Conservation (phyloP, 345 rosid genomes). For the Eucalyptus shirleyi region DNA sequence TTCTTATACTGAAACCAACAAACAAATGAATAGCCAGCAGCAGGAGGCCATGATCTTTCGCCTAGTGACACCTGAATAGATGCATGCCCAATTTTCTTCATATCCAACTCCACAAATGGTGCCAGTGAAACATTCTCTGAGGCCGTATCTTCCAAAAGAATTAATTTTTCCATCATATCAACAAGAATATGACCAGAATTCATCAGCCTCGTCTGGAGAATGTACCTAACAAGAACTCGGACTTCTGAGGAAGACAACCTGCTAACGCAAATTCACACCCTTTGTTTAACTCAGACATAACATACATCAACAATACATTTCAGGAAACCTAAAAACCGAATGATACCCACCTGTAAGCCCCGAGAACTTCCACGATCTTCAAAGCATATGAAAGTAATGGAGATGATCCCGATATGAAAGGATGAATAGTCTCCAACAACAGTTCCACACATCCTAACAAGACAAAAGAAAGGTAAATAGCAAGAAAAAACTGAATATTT, state of each 20-base stretch:
- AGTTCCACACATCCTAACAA: conserved; percentile 86
- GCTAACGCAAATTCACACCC: conserved; percentile 16
- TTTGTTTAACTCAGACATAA: background rate
- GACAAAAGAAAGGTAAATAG: conserved; percentile 3
- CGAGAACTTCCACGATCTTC: conserved; percentile 96
- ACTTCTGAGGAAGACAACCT: conserved; percentile 97
- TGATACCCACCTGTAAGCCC: conserved; percentile 69
- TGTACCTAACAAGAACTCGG: conserved; percentile 69
- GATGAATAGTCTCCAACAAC: conserved; percentile 78
- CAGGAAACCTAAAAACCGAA: background rate
- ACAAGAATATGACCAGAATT: conserved; percentile 68
- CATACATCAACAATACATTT: background rate
- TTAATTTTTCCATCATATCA: conserved; percentile 89
- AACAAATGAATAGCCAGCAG: conserved; percentile 98
- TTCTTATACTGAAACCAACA: conserved; percentile 97
- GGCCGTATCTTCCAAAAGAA: conserved; percentile 77
- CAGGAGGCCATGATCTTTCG: conserved; percentile 99
- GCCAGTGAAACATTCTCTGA: conserved; percentile 82
- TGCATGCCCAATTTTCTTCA: conserved; percentile 95
- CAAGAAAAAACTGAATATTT: conserved; percentile 2
- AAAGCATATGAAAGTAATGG: conserved; percentile 64
- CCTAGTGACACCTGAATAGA: conserved; percentile 96
- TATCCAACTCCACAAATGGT: conserved; percentile 93
- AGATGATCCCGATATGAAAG: conserved; percentile 84
- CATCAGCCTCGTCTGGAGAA: conserved; percentile 75